Evolutionary conservation across 2,329 filamentous ascomycete species (phyloP).

Genomic region (Sarocladiaceae sp.): DNA sequence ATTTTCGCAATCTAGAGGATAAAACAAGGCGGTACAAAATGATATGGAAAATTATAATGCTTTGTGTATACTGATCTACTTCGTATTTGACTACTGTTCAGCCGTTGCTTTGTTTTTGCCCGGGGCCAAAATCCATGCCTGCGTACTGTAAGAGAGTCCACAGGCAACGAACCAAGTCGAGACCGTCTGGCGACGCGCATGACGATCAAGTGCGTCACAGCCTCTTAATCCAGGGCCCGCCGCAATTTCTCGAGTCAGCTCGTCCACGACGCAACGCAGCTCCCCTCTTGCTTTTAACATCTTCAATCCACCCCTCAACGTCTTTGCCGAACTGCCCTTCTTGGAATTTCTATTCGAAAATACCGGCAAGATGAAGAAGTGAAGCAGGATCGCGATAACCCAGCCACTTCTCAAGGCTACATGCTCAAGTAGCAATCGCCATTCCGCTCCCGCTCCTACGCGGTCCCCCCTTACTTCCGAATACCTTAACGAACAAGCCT

Average conservation of each 20-base stretch:
- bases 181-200: too few species aligned
- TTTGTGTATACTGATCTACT: too few species aligned
- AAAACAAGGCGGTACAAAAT: too few species aligned
- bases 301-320: not conserved
- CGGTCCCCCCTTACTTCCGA: not conserved
- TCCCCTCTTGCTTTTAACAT: not conserved
- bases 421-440: conserved; percentile 18
- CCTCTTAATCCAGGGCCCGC: not conserved
- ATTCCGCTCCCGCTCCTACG: not conserved
- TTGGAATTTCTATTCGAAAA: not conserved
- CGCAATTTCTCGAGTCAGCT: conserved; percentile 3
- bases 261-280: not conserved
- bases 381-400: not conserved
- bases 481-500: too few species aligned
- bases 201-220: conserved; percentile 9
- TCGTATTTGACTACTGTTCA: too few species aligned
- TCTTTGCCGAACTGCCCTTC: not conserved
- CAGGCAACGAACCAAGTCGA: too few species aligned
- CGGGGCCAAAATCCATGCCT: too few species aligned
- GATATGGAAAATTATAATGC: too few species aligned
- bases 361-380: conserved; percentile 7
- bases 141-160: too few species aligned
- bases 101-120: too few species aligned
- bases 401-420: not conserved
- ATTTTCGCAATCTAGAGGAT: too few species aligned